Base-by-base conservation (phyloP, 306 rosid species). In the Corylus americana region DNA sequence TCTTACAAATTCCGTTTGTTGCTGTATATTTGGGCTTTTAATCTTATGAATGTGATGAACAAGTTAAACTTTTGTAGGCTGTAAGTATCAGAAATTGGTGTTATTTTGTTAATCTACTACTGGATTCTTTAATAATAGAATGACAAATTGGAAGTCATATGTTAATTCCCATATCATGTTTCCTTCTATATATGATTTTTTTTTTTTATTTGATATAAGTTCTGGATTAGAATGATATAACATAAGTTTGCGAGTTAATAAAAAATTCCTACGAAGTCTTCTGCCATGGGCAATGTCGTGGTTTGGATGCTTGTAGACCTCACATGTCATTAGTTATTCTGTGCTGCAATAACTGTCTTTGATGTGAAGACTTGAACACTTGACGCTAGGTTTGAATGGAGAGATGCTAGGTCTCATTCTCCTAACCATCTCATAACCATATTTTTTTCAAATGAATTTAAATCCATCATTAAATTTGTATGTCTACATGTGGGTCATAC, bases 291-390 rank as follows among this genome's bases (percentile, higher is more conserved):
- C 29, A 1, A 3, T 31, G 13, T 18, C 3, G 13, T 17, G 50
- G 22, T 37, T 39, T 66, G 50, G 49, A 35, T 31, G 22, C 39
- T 66, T 7, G 20, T 37, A 39, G 25, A 37, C 13, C 6, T 37
- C 49, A 66, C 4, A 2, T 17, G 49, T 16, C 49, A 17, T 66
- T 37, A 66, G 71, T 66, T 17, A 39, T 17, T 9, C 29, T 9
- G 27, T 67, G 70, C 70, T 63, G 70, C 37, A 63, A 63, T 31
- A 67, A 37, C 25, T 17, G 50, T n/a, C 71, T 39, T 67, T 18
- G 8, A 10, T 18, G 50, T 39, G 51, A 9, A 9, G 50, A 9
- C 27, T 4, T 8, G 1, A 39, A 57, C 49, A 68, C 17, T 42
- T 42, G 12, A 68, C 13, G 20, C 27, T n/a, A 8, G n/a, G 72